Evolutionary conservation across 768 basidiomycete species (phyloP).

Genomic region (Mycena galericulata): DNA sequence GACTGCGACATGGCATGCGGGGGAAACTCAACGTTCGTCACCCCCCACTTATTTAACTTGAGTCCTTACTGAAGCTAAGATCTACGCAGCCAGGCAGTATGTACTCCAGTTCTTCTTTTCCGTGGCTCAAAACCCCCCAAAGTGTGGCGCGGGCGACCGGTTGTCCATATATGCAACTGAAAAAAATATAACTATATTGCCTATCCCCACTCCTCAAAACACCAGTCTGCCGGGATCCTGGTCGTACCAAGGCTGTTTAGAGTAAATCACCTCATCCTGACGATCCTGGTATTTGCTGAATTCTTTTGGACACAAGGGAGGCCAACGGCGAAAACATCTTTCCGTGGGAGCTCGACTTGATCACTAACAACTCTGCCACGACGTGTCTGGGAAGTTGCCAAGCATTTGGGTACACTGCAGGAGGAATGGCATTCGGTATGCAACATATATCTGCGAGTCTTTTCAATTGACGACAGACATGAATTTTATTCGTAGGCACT

Average conservation of each 20-base stretch:
- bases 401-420: conserved; percentile 77
- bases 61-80: conserved; percentile 16
- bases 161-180: conserved; percentile 75
- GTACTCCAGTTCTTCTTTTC: not conserved
- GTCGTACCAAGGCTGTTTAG: conserved; percentile 74
- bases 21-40: conserved; percentile 71
- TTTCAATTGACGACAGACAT: too few species aligned
- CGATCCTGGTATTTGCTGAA: not conserved
- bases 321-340: conserved; percentile 58
- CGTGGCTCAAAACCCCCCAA: conserved; percentile 49
- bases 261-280: conserved; percentile 47
- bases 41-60: not conserved
- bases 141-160: conserved; percentile 79
- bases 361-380: conserved; percentile 71
- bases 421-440: conserved; percentile 66
- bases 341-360: conserved; percentile 69
- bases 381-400: conserved; percentile 78
- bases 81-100: conserved; percentile 12
- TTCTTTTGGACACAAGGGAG: conserved; percentile 55
- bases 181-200: conserved; percentile 58
- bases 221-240: conserved; percentile 73
- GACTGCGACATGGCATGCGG: conserved; percentile 82
- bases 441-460: not conserved
- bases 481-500: conserved; percentile 43
- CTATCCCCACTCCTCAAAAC: conserved; percentile 68